Conservation (phyloP, 257 asterid genomes). For the Solanum verrucosum region DNA sequence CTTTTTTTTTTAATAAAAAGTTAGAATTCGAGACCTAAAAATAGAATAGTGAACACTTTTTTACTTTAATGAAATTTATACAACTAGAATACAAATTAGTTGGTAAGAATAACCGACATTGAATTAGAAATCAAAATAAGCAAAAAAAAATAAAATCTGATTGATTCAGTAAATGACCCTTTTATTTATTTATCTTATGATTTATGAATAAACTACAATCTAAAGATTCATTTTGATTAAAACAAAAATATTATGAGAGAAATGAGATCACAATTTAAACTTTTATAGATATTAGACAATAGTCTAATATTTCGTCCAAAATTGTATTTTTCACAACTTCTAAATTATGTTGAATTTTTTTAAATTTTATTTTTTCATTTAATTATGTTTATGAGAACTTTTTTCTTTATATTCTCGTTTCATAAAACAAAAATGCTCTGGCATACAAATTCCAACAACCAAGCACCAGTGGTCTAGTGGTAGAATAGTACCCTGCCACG, state of each 20-base stretch:
- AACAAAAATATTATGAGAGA: too few species aligned
- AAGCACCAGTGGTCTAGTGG: constrained; percentile 89
- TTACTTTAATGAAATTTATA: not conserved
- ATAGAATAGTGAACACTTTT: not conserved
- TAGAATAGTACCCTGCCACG: constrained; percentile 91
- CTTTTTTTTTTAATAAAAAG: not conserved
- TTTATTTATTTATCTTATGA: not conserved
- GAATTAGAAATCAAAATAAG: too few species aligned
- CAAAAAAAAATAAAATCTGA: too few species aligned
- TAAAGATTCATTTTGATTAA: not conserved
- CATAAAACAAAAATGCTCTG: too few species aligned
- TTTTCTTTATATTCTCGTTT: too few species aligned
- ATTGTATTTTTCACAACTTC: not conserved
- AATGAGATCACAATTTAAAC: too few species aligned
- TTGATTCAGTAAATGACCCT: not conserved
- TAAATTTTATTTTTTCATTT: too few species aligned
- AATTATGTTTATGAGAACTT: too few species aligned
- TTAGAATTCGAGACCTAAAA: not conserved
- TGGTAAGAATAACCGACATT: too few species aligned
- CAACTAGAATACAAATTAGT: not conserved
- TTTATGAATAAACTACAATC: not conserved
- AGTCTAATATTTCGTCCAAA: not conserved
- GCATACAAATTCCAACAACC: too few species aligned
- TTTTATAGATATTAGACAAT: not conserved
- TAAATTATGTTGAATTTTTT: not conserved